A percentile compares a stretch with the other conserved stretches of the same genome.
These are phyloP conservation scores for Epichloe coenophiala DNA, from an alignment of 2,329 filamentous ascomycete species.

Conservation along the genomic window DNA sequence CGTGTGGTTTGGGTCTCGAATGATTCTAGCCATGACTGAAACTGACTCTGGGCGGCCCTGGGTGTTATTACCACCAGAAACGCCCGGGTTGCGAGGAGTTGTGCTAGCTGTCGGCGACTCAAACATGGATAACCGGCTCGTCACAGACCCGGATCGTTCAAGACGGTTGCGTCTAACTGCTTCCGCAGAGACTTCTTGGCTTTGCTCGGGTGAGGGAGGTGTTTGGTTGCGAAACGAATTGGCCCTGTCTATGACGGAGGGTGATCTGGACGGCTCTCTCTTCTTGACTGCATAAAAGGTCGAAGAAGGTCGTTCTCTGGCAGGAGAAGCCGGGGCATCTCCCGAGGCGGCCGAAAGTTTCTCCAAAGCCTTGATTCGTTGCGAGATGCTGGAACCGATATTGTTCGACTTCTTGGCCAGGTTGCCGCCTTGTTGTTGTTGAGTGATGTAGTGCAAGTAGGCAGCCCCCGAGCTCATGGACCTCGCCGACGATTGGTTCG, in stretches of 20 bases:
- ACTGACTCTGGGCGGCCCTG: conserved; percentile 55
- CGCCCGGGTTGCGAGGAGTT: conserved; percentile 7
- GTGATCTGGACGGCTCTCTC: conserved; percentile 30
- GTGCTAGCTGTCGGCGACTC: conserved; percentile 23
- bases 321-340: conserved; percentile 11
- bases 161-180: conserved; percentile 20
- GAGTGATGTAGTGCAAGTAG: conserved; percentile 37
- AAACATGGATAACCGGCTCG: conserved; percentile 42
- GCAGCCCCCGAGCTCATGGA: conserved; percentile 47
- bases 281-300: conserved; percentile 48
- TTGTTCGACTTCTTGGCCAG: conserved; percentile 51
- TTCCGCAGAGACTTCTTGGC: conserved; percentile 35
- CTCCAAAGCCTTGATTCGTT: conserved; percentile 85
- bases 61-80: conserved; percentile 18
- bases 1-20: conserved; percentile 46
- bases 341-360: conserved; percentile 44
- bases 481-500: conserved; percentile 31
- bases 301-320: conserved; percentile 31
- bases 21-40: conserved; percentile 76
- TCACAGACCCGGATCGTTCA: conserved; percentile 39
- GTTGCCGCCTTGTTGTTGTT: conserved; percentile 26
- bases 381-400: conserved; percentile 81
- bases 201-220: conserved; percentile 23
- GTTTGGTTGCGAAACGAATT: conserved; percentile 22
- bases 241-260: conserved; percentile 31